A percentile compares a stretch with the other conserved stretches of the same genome.
phyloP scores from a whole-genome alignment of 2,329 filamentous ascomycete species.

The Xylariaceae sp. region DNA sequence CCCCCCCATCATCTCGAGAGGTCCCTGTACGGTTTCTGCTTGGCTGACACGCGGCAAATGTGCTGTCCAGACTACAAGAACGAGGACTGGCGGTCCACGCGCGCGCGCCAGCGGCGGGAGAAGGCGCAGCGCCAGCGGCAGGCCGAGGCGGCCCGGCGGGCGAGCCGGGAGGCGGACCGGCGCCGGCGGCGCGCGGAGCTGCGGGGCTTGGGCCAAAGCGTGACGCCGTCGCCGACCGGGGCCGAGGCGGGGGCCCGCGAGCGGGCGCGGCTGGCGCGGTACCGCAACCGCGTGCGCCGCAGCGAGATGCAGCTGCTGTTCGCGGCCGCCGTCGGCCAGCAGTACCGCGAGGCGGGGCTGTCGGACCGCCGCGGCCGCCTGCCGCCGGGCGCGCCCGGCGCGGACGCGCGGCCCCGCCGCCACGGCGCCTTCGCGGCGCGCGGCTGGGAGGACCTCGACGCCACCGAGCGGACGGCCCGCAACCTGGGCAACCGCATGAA shows the following conservation, averaged over 20 bases:
- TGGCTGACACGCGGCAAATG: too few species aligned
- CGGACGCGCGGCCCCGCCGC: conserved; percentile 2
- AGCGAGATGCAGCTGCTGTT: conserved; percentile 13
- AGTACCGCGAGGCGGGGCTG: conserved; percentile 10
- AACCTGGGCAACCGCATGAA: conserved; percentile 10
- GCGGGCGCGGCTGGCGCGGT: conserved; percentile 1
- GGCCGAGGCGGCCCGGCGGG: too few species aligned
- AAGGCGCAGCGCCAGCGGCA: too few species aligned
- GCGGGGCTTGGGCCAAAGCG: background rate
- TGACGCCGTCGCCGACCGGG: background rate
- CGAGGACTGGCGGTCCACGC: too few species aligned
- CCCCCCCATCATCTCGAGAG: too few species aligned
- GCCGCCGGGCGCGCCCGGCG: conserved; percentile 4
- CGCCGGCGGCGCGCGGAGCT: too few species aligned
- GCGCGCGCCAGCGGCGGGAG: too few species aligned
- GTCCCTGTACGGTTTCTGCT: too few species aligned
- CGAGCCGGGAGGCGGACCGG: too few species aligned
- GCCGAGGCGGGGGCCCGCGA: background rate
- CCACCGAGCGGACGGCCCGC: conserved; percentile 10
- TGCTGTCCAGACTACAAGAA: too few species aligned
- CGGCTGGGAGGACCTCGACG: conserved; percentile 7
- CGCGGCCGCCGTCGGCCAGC: conserved; percentile 13
- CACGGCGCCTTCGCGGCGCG: conserved; percentile 8
- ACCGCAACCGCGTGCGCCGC: conserved; percentile 12
- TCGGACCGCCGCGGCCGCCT: conserved; percentile 6